Base-by-base conservation (phyloP, 208 protist species). In the Leishmania tropica region DNA sequence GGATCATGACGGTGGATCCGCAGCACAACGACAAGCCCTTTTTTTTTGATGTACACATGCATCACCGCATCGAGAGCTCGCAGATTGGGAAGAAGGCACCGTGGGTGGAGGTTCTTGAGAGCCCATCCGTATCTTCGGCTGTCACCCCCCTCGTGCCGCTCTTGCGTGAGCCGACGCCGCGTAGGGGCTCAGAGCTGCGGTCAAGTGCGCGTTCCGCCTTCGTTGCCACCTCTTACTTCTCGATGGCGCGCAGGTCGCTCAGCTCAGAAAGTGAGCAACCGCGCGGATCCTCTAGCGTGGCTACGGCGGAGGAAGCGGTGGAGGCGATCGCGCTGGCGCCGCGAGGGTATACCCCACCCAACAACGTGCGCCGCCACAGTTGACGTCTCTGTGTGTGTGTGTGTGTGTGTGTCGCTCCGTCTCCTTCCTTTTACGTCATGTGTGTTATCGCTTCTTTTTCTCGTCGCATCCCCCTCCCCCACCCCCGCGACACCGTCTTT, bases 1-100 rank as follows among this genome's bases (percentile, higher is more conserved):
- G 78, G 80, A 88, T 93, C 80, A 93, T 91, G 89, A 90, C 85
- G 68, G 87, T 87, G 4, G 89, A 93, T 37, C 64, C 75, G 31
- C 81, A 84, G 67, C 84, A 88, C 78, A 74, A 31, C 3, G 87
- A 79, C 37, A 65, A 83, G 75, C 85, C 87, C n/a, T 87, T 74
- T 62, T 91, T 88, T 80, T 91, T 91, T 35, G 85, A 90, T 47
- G 83, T 88, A 4, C 85, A 75, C 68, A 31, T 53, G 81, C 87
- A 90, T 68, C 79, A 87, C 31, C 75, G 83, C 6, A 42, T 90
- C 45, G 87, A 87, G 64, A 83, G 85, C 54, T 53, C 81, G 70
- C 65, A 77, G 42, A 77, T 64, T 68, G 83, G 83, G 80, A 37
- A 35, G 45, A 76, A 73, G 11, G 75, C 81, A 24, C 75, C 84